Conservation (phyloP, 1,284 basidiomycete species). For the Tilletia walkeri region DNA sequence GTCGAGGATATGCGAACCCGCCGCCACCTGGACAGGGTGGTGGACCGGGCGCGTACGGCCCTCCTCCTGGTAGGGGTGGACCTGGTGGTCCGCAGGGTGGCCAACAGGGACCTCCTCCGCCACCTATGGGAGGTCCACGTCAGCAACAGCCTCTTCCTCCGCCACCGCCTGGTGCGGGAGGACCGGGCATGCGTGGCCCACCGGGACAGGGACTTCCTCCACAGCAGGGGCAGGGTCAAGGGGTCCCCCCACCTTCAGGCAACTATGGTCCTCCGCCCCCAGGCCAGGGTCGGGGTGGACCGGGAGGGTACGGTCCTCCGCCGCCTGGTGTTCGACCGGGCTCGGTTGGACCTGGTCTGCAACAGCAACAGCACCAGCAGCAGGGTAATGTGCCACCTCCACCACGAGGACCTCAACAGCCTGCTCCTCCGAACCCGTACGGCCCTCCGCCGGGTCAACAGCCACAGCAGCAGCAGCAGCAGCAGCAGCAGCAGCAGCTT, state of each 20-base stretch:
- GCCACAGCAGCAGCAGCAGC: slow-evolving; percentile 4
- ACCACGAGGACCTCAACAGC: slow-evolving; percentile 19
- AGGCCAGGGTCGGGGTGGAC: slow-evolving; percentile 11
- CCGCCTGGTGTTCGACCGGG: slow-evolving; percentile 53
- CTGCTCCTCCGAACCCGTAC: slow-evolving; percentile 18
- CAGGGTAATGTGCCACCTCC: slow-evolving; percentile 19
- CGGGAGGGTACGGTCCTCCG: slow-evolving; percentile 56
- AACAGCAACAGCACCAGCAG: slow-evolving; percentile 25
- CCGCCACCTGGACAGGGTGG: slow-evolving; percentile 19
- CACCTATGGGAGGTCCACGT: slow-evolving; percentile 31
- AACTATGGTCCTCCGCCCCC: slow-evolving; percentile 10
- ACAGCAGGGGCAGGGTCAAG: background rate
- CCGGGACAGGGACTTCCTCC: background rate
- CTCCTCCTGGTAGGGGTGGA: slow-evolving; percentile 13
- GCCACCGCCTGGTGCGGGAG: background rate
- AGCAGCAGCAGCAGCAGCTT: slow-evolving; percentile 11
- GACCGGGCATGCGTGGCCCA: background rate
- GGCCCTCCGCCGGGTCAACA: slow-evolving; percentile 14
- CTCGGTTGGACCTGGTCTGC: slow-evolving; percentile 29
- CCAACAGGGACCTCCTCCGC: slow-evolving; percentile 28
- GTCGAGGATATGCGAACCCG: slow-evolving; percentile 23
- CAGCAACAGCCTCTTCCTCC: slow-evolving; percentile 22
- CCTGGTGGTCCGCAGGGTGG: slow-evolving; percentile 23
- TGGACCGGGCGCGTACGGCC: slow-evolving; percentile 17
- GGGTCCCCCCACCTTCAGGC: background rate